Base-by-base conservation (phyloP, 768 basidiomycete species). In the Mycena galopus region DNA sequence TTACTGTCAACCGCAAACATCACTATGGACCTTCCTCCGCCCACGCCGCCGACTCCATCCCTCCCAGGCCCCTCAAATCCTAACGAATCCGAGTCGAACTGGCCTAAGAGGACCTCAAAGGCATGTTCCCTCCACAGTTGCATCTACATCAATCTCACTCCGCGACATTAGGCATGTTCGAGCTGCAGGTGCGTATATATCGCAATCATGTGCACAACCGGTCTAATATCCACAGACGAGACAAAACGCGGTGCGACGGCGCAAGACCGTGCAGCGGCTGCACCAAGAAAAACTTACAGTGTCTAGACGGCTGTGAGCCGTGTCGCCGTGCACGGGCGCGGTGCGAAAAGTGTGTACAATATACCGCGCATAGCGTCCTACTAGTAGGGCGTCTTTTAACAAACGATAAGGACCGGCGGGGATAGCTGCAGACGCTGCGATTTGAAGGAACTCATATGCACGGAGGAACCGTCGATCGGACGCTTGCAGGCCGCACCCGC, bases 201-300 rank as follows among this genome's bases (percentile, higher is more conserved):
- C 2, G 27, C 25, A 42, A 42, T 35, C n/a, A 57, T 69, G n/a
- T 58, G 42, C 67, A 27, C 58, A 67, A 71, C 64, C 71, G 61
- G 76, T 51, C 50, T 51, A 51, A 27, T 16, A 27, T 33, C 29
- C 30, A 59, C 77, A 91, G 90, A 76, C 88, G 87, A 72, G 90
- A 91, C 77, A 91, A 91, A 79, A 86, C 89, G 69, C 87, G 89
- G 69, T 91, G 90, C 79, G 88, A 91, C 77, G 87, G 88, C 29
- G 79, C 81, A 72, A 86, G 86, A 86, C 91, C 91, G n/a, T 92
- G 90, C 77, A 81, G 83, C 56, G 86, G 86, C 25, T 92, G 91
- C 74, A 76, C 82, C 32, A 91, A 86, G 82, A 91, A 88, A 72
- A 88, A 88, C 57, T 85, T 89, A 72, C 86, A 88, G 75, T 92